Evolutionary conservation across 176 grass and related monocot species (phyloP).

Genomic region (Zoysia pacifica): DNA sequence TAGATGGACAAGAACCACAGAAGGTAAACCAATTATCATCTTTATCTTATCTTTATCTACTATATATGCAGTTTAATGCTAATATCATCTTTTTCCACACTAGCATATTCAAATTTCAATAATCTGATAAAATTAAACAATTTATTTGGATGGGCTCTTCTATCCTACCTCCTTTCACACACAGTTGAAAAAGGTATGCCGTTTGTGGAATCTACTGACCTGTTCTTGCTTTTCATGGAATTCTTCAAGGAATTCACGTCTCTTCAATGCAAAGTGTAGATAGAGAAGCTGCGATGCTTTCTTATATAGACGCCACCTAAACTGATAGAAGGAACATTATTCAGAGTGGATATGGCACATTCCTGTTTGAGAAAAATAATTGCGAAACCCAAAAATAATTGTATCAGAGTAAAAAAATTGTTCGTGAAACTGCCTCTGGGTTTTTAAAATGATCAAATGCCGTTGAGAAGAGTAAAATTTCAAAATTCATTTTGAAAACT

Average conservation of each 20-base stretch:
- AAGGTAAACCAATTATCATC: constrained; percentile 15
- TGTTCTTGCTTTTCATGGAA: constrained; percentile 99
- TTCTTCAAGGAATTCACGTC: constrained; percentile 86
- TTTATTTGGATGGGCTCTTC: not conserved
- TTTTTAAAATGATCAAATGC: not conserved
- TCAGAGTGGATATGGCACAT: constrained; percentile 41
- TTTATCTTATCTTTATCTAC: constrained; percentile 21
- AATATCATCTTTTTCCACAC: not conserved
- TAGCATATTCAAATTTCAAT: not conserved
- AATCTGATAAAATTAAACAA: constrained; percentile 9
- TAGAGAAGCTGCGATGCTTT: constrained; percentile 95
- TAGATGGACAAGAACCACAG: not conserved
- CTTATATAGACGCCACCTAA: constrained; percentile 95
- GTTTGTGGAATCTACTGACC: constrained; percentile 47
- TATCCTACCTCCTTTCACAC: constrained; percentile 27
- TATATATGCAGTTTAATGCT: not conserved
- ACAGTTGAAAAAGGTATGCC: not conserved
- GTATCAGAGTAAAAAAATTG: not conserved
- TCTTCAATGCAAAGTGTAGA: constrained; percentile 92
- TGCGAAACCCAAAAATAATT: not conserved
- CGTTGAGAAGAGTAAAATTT: not conserved
- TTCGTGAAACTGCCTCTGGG: not conserved
- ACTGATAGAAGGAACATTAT: constrained; percentile 72
- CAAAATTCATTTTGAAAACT: not conserved
- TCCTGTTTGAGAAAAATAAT: constrained; percentile 18